Percentiles rank a stretch among this genome's conserved stretches.
These are phyloP conservation scores for Fusarium sp. DNA, from an alignment of 2,329 filamentous ascomycete species.

Conservation along the genomic window DNA sequence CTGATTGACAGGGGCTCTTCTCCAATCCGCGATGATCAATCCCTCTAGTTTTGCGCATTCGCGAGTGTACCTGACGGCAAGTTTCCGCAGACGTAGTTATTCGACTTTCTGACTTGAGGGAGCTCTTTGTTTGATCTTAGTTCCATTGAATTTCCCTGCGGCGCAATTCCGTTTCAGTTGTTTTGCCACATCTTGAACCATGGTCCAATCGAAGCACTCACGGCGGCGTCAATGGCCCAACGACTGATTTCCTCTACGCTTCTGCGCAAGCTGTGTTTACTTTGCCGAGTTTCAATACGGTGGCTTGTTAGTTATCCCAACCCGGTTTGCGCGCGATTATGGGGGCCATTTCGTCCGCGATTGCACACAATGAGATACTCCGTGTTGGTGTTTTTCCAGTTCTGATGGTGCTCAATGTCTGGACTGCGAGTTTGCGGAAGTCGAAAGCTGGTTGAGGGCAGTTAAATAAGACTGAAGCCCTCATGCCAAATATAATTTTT, in stretches of 20 bases:
- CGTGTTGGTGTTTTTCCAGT: constrained; percentile 38
- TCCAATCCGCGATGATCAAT: not conserved
- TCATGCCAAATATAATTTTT: not conserved
- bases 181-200: constrained; percentile 9
- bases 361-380: constrained; percentile 10
- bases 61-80: constrained; percentile 1
- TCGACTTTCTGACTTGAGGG: constrained; percentile 11
- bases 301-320: constrained; percentile 1
- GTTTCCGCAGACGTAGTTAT: constrained; percentile 12
- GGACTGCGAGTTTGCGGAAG: constrained; percentile 18
- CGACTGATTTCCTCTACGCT: constrained; percentile 10
- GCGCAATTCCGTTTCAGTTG: constrained; percentile 24
- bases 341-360: constrained; percentile 27
- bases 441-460: not conserved
- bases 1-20: constrained; percentile 2
- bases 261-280: constrained; percentile 2
- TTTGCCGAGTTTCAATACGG: constrained; percentile 1
- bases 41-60: constrained; percentile 16
- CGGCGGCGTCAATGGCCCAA: constrained; percentile 23
- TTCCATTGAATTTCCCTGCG: not conserved
- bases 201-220: constrained; percentile 29
- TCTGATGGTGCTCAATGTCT: constrained; percentile 16
- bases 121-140: not conserved
- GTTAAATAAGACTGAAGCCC: constrained; percentile 1
- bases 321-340: constrained; percentile 12